Evolutionary conservation across 2,329 filamentous ascomycete species (phyloP).

Genomic region (Fusarium sp.): DNA sequence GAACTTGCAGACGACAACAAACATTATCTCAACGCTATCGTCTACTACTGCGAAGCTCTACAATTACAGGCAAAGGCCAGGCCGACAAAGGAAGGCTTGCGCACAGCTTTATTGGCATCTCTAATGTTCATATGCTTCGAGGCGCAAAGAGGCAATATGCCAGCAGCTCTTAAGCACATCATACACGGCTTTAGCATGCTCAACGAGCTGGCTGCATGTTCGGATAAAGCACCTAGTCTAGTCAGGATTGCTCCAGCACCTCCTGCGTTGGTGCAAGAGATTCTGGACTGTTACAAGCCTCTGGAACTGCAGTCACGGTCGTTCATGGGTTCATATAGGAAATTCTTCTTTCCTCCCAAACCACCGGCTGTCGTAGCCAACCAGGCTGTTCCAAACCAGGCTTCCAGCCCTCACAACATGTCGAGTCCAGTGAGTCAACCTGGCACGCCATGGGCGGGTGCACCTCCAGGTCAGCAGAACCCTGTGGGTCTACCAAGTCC

Average conservation of each 20-base stretch:
- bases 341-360: conserved; percentile 49
- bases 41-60: conserved; percentile 57
- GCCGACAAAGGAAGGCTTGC: conserved; percentile 52
- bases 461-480: conserved; percentile 10
- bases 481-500: conserved; percentile 49
- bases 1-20: conserved; percentile 47
- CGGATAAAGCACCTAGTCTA: conserved; percentile 51
- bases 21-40: conserved; percentile 56
- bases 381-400: conserved; percentile 4
- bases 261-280: conserved; percentile 53
- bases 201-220: conserved; percentile 54
- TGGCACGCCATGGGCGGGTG: conserved; percentile 41
- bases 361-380: conserved; percentile 16
- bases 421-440: conserved; percentile 47
- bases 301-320: conserved; percentile 55
- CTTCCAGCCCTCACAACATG: conserved; percentile 12
- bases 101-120: conserved; percentile 55
- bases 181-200: conserved; percentile 56
- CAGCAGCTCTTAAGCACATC: conserved; percentile 56
- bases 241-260: conserved; percentile 55
- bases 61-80: conserved; percentile 54
- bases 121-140: conserved; percentile 58
- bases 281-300: conserved; percentile 55
- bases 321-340: conserved; percentile 54
- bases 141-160: conserved; percentile 54